phyloP scores from a whole-genome alignment of 2,329 filamentous ascomycete genomes.

The Aspergillus glaucus region DNA sequence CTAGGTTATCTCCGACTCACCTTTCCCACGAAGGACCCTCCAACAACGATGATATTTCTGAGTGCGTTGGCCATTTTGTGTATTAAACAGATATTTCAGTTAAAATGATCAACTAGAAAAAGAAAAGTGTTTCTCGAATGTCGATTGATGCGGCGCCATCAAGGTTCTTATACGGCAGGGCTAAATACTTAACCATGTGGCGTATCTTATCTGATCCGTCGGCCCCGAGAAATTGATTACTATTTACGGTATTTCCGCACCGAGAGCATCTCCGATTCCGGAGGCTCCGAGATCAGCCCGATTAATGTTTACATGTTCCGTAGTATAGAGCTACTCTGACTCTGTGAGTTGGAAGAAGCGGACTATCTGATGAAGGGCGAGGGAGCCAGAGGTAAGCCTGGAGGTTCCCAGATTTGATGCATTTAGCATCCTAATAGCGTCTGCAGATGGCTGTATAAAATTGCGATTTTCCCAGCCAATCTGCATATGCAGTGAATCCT shows the following conservation, averaged over 20 bases:
- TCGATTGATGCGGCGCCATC: background rate
- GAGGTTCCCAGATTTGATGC: too few species aligned
- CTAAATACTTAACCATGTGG: constrained; percentile 1
- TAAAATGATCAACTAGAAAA: background rate
- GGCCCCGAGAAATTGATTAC: background rate
- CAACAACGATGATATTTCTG: constrained; percentile 31
- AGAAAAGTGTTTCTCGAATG: background rate
- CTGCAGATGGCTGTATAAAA: too few species aligned
- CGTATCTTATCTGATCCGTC: constrained; percentile 1
- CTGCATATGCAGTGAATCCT: too few species aligned
- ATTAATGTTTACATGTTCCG: too few species aligned
- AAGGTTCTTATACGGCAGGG: background rate
- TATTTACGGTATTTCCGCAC: background rate
- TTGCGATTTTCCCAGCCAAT: too few species aligned
- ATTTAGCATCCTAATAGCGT: too few species aligned
- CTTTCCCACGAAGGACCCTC: constrained; percentile 32
- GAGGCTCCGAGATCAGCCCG: too few species aligned
- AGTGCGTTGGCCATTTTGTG: constrained; percentile 21
- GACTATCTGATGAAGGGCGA: too few species aligned
- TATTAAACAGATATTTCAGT: background rate
- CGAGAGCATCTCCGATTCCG: background rate
- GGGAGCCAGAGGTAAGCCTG: too few species aligned
- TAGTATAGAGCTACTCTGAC: too few species aligned
- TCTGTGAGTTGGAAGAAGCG: too few species aligned
- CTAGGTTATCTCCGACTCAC: constrained; percentile 12